Evolutionary conservation across 1,139 yeast genomes (phyloP), one percentile per base, ranked within the genome.

Genomic region (Candida smagusa): DNA sequence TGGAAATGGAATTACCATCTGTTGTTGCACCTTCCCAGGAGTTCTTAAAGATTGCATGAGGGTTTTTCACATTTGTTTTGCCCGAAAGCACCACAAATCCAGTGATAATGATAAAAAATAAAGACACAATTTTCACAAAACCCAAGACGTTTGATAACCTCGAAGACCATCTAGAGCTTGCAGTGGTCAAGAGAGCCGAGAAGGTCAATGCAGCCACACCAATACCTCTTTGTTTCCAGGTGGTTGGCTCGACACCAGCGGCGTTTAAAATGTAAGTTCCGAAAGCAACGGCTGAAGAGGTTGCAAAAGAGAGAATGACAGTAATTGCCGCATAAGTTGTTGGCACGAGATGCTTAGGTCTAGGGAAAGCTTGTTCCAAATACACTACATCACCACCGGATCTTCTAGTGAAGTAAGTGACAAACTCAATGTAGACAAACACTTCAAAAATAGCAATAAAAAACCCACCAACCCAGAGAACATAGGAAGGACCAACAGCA

Each of bases 321-420:
- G 58, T 56, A 7, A 63, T 61, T 5, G 74, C 75, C 3, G 75
- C 74, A 47, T 61, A 70, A 12, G 64, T 53, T 2, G 67, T 65
- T 28, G 75, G 69, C 28, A 70, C 57, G 49, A 68, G 48, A 42
- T 60, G 68, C 30, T 59, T 53, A 7, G 75, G 74, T 25, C 55
- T 56, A 6, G 71, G 69, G 40, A 54, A 70, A 0, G 73, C 66
- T 40, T 68, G 72, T 44, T 70, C 76, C 41, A 70, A 52, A 44
- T 65, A 70, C 3, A 61, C 72, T 7, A 67, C 73, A 43, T 65
- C 71, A 29, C 71, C 75, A 33, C 75, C 74, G 2, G 65, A 59
- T 43, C 72, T 55, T 35, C 55, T 53, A 29, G 56, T 53, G 42
- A 55, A 68, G 45, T 68, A 69, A 5, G 69, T 62, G 22, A 62